These are phyloP conservation scores for Rhododendron simsii DNA, from an alignment of 148 eudicot species.

Conservation along the genomic window DNA sequence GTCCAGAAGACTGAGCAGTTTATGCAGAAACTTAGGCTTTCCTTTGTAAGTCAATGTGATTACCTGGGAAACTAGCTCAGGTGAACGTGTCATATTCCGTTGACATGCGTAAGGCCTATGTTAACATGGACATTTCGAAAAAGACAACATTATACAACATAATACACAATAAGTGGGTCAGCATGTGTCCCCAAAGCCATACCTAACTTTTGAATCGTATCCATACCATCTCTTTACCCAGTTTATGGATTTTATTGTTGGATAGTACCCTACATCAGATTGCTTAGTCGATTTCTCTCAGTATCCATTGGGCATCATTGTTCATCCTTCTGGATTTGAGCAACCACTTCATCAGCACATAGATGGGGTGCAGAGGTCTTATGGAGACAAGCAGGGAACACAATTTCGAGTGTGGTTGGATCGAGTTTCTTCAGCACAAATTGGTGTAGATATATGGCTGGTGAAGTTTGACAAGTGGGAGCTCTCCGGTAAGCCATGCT, in stretches of 20 bases:
- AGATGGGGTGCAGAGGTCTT: conserved; percentile 24
- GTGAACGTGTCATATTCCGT: not conserved
- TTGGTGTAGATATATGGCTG: conserved; percentile 56
- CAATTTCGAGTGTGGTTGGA: conserved; percentile 41
- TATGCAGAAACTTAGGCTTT: conserved; percentile 28
- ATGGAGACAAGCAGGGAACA: conserved; percentile 43
- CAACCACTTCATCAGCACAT: conserved; percentile 33
- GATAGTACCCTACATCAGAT: not conserved
- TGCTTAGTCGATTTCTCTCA: conserved; percentile 14
- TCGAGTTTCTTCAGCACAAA: conserved; percentile 28
- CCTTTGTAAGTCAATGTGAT: conserved; percentile 35
- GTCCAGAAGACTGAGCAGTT: not conserved
- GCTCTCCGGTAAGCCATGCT: conserved; percentile 30
- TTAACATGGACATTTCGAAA: not conserved
- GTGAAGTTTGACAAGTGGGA: conserved; percentile 64
- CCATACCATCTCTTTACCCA: not conserved
- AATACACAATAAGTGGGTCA: not conserved
- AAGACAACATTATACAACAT: not conserved
- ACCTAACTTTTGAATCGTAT: not conserved
- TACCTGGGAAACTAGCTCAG: not conserved
- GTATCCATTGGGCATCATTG: conserved; percentile 30
- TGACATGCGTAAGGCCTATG: not conserved
- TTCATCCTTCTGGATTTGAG: conserved; percentile 34
- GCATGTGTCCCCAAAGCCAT: not conserved
- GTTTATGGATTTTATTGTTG: not conserved